phyloP scores from a whole-genome alignment of 306 rosid species.

The Medicago arabica region DNA sequence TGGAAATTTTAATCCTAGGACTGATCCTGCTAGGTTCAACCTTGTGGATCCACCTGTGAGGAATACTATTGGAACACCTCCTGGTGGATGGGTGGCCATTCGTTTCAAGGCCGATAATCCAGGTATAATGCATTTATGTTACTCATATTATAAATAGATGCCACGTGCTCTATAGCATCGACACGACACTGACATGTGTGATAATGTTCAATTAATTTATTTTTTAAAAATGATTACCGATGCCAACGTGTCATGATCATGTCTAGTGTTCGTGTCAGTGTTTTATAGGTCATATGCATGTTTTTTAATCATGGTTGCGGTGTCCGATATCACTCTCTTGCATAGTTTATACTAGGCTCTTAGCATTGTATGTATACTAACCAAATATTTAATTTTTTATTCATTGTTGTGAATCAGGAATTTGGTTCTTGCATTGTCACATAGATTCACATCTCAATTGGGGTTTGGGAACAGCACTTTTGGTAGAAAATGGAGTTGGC shows the following conservation, averaged over 20 bases:
- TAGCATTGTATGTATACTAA: conserved; percentile 16
- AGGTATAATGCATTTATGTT: conserved; percentile 48
- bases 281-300: neutral
- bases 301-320: neutral
- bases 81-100: conserved; percentile 99
- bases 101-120: conserved; percentile 93
- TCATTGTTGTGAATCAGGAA: conserved; percentile 55
- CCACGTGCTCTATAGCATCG: neutral
- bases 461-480: conserved; percentile 82
- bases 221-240: too few relatives aligned
- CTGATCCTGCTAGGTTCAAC: conserved; percentile 76
- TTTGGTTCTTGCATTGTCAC: conserved; percentile 96
- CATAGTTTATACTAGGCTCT: neutral
- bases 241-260: neutral
- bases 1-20: conserved; percentile 85
- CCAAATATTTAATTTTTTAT: conserved; percentile 10
- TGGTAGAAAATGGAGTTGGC: conserved; percentile 88
- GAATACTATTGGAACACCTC: conserved; percentile 86
- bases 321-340: neutral
- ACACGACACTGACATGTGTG: neutral
- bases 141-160: neutral
- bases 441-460: conserved; percentile 73
- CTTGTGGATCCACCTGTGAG: conserved; percentile 79
- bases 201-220: too few relatives aligned
- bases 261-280: too few relatives aligned